These are phyloP conservation scores for Vitellaria paradoxa DNA, from an alignment of 179 eudicot species.

Conservation along the genomic window DNA sequence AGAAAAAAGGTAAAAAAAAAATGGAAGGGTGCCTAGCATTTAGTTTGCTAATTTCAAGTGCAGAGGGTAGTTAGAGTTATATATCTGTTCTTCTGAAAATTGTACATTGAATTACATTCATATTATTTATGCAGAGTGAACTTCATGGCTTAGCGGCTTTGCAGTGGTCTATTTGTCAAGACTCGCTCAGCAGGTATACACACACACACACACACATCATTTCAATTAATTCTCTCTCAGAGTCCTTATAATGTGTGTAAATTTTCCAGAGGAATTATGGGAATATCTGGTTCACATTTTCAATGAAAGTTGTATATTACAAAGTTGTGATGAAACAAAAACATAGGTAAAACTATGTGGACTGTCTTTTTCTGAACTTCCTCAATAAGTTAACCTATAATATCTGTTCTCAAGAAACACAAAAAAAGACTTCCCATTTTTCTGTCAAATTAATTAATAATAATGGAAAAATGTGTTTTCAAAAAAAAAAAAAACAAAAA, in stretches of 20 bases:
- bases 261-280: neutral
- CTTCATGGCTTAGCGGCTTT: constrained; percentile 92
- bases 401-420: neutral
- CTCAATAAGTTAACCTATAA: neutral
- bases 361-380: neutral
- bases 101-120: neutral
- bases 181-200: constrained; percentile 69
- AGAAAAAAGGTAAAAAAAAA: neutral
- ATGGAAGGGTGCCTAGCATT: neutral
- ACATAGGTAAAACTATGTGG: neutral
- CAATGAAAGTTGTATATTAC: neutral
- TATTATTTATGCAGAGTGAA: constrained; percentile 57
- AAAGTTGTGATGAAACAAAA: neutral
- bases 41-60: neutral
- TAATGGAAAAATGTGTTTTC: neutral
- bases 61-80: neutral
- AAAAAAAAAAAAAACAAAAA: too few relatives aligned
- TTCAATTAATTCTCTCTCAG: neutral
- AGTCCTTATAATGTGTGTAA: neutral
- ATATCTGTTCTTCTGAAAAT: too few relatives aligned
- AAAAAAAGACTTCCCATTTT: neutral
- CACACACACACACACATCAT: neutral
- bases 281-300: neutral
- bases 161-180: constrained; percentile 96
- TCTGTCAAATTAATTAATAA: neutral